phyloP scores from a whole-genome alignment of 768 basidiomycete species.

The Brasilioporus rufonigricans region DNA sequence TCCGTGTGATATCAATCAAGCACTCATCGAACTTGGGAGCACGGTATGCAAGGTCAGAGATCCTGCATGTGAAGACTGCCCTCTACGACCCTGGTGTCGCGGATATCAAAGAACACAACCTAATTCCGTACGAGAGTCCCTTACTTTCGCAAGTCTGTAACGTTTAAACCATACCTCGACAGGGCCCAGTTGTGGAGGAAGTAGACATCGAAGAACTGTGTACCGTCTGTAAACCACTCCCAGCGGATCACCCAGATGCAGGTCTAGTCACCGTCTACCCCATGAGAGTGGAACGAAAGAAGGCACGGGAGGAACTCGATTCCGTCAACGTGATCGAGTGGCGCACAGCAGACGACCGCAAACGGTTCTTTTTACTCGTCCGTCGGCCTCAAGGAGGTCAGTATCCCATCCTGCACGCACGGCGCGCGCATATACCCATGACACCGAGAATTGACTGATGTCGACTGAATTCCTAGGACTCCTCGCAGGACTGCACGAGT shows the following conservation, averaged over 20 bases:
- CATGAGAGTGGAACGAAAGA: slow-evolving; percentile 82
- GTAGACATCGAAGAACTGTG: slow-evolving; percentile 81
- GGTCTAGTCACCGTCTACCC: slow-evolving; percentile 72
- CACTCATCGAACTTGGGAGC: slow-evolving; percentile 91
- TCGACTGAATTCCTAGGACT: slow-evolving; percentile 54
- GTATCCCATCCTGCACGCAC: slow-evolving; percentile 10
- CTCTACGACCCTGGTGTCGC: slow-evolving; percentile 63
- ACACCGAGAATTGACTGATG: too few relatives aligned
- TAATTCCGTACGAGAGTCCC: slow-evolving; percentile 8
- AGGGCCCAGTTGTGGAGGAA: slow-evolving; percentile 12
- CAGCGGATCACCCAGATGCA: slow-evolving; percentile 18
- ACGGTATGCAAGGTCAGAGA: slow-evolving; percentile 87
- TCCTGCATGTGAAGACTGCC: slow-evolving; percentile 73
- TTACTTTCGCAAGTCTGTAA: not conserved
- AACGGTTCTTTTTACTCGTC: slow-evolving; percentile 71
- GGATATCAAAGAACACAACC: slow-evolving; percentile 44
- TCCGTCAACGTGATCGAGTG: slow-evolving; percentile 87
- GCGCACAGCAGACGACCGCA: slow-evolving; percentile 37
- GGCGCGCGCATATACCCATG: too few relatives aligned
- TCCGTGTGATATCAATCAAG: slow-evolving; percentile 88
- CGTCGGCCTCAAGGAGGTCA: slow-evolving; percentile 82
- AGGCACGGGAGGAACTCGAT: slow-evolving; percentile 80
- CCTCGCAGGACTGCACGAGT: slow-evolving; percentile 86
- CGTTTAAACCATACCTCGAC: not conserved
- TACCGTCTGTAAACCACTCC: slow-evolving; percentile 60